Base-by-base conservation (phyloP, 2,329 filamentous ascomycete genomes). In the Ascochyta lentis region DNA sequence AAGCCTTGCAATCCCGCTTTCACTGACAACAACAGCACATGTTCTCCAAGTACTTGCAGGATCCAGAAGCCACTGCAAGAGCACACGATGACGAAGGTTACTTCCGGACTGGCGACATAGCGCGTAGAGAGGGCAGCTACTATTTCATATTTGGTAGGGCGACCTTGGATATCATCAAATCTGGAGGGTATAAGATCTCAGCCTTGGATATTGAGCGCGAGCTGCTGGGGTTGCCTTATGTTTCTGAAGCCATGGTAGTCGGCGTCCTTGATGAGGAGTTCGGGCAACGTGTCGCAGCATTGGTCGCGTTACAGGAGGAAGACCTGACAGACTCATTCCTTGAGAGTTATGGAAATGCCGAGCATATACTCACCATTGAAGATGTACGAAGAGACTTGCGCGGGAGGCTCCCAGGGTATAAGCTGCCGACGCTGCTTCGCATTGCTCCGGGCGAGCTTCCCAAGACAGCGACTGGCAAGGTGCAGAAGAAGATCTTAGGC, bases 141-240 rank as follows among this genome's bases (percentile, higher is more conserved):
- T 84, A 83, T 63, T 84, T 75, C 34, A 84, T 85, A 49, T 74
- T 83, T 49, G 83, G 82, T 8, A 77, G 82, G 10, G 81, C 79
- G 9, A 81, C 78, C 16, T 75, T 83, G 6, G 82, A 84, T 58
- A 76, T 85, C 29, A 83, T 85, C 66, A 84, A 85, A 59, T 80
- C 79, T 0, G 81, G 82, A 15, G 83, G 83, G 0, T 84, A 84
- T 61, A 84, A 84, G 68, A 80, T 84, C 33, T 82, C 79, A 0
- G 82, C 82, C 0, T 68, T 84, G 10, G 82, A 84, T 45, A 80
- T 84, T 27, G 83, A 84, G 65, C 75, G 82, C 16, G 81, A 84
- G 58, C 77, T 84, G 60, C 72, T 84, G 23, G 75, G 76, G 0
- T 61, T 84, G 48, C 74, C 78, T 1, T 78, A 79, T 29, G 75